Evolutionary conservation across 768 basidiomycete species (phyloP), one percentile per base, ranked within the genome.

Genomic region (Leccinum variicolor): DNA sequence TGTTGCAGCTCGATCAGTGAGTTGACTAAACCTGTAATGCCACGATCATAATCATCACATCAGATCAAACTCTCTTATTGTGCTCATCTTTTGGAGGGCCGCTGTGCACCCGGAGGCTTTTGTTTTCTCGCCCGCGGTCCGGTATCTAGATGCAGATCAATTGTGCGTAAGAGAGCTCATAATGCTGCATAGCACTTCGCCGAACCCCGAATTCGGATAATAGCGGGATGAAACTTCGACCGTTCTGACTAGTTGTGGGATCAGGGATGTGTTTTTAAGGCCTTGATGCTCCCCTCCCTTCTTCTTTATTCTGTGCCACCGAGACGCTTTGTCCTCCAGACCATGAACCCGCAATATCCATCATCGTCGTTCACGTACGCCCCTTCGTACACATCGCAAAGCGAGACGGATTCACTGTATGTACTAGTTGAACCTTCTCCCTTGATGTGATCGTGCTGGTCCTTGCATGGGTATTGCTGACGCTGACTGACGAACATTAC

Each of bases 321-420:
- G 25, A 36, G 5, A 29, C 7, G 3, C n/a, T 11, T 28, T 29
- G 21, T 45, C 21, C 14, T 6, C 7, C 4, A n/a, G 33, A 52
- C 25, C 43, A 55, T 48, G 56, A 43, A 21, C 21, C 23, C 29
- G 10, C 13, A 47, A 47, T 25, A 23, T 13, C 17, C 39, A 5
- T 36, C 51, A 17, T 28, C 52, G 31, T 39, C 19, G 1, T 51
- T 17, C 17, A 53, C 17, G 39, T 36, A 57, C n/a, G 11, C 17
- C 50, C 33, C 31, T 21, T 9, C 19, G 1, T 21, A 50, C 3
- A 39, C 21, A 19, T 26, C 21, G 10, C 53, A 55, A 15, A 36
- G 36, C 7, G 15, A 6, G 6, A 19, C n/a, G 0, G 62, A 66
- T 47, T 10, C 62, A 34, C 10, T 66, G 65, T 66, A 49, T 6